Base-by-base conservation (phyloP, 169 alveolate species). In the Plasmodium berghei region DNA sequence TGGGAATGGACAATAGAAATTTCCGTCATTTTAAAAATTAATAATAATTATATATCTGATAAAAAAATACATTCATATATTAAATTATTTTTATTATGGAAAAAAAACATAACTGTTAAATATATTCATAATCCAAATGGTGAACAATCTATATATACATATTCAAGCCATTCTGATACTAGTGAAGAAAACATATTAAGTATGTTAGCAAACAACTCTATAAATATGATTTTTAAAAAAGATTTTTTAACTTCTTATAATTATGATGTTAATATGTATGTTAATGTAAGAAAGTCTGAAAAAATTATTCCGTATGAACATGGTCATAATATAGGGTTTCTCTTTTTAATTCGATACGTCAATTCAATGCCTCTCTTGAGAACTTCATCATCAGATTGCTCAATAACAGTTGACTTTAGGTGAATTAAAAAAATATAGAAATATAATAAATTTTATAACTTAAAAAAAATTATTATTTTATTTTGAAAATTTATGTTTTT, bases 311-410 rank as follows among this genome's bases (percentile, higher is more conserved):
- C 20, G n/a, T 49, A 63, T 46, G 59, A 16, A 34, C 9, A 48
- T 55, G 54, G 66, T n/a, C 26, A 26, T 20, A 61, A 59, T 71
- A 58, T 54, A 40, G 91, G 87, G 1, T 5, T 49, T 46, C 16
- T 86, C 22, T 86, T 64, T 62, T 86, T 86, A 61, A 86, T 86
- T 55, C 91, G 91, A 5, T 86, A 86, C 45, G 91, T 66, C 18
- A 86, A 86, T 86, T 86, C 91, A 20, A 86, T 86, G 91, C 91
- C 91, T 52, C 87, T 86, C 22, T 70, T 71, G 18, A 69, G 91
- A 6, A 59, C 56, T 42, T 70, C 20, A 8, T 59, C 85, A 24
- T 14, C 48, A 22, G 91, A 86, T 9, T 86, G 91, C 52, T 86
- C 91, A 42, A 69, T 86, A 70, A 59, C 75, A 16, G 72, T 59